Evolutionary conservation across 768 basidiomycete genomes (phyloP), one percentile per base, ranked within the genome.

Genomic region (Jaapia argillacea): DNA sequence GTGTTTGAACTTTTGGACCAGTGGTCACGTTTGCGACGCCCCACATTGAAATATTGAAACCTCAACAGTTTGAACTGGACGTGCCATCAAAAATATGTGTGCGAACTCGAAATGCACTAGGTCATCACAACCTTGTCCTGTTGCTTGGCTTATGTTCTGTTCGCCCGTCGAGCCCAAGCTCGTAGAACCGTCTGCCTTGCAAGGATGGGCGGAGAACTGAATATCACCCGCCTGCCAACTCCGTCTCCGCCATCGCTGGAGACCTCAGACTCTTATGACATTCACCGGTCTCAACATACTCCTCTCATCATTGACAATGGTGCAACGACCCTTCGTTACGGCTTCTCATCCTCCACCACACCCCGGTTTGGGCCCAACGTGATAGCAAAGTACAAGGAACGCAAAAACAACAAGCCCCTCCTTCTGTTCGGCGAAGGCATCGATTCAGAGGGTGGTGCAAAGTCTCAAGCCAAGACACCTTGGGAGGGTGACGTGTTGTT

Each of bases 401-500:
- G 93, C 52, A 84, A 80, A 58, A 78, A 72, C 12, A 90, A 89
- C 59, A 81, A 74, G 47, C 83, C 81, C 0, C 65, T 93, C n/a
- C 58, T 93, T 24, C 69, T 98, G 10, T 94, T 94, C 45, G 96
- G 96, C 0, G 79, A 85, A 24, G 90, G 79, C 7, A 77, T 89
- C 24, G 93, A 96, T 36, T 69, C 79, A 10, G 96, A 99, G 58
- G 84, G 83, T 31, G 85, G 81, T 7, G 83, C 88, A 45, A 75
- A 83, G 52, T 74, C 78, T 2, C 86, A 87, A 57, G 72, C 80
- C 5, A 81, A 77, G 54, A 79, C 78, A 0, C 82, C 94, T 43
- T 98, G 87, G 83, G 96, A 99, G 58, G 92, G 90, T 5, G 96
- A 98, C 56, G 79, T 96, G 18, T 60, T 97, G 38, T 71, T 90